Percentiles rank a stretch among this genome's conserved stretches.
Evolutionary conservation across 2,329 filamentous ascomycete genomes (phyloP).

Genomic region (Capronia coronata): DNA sequence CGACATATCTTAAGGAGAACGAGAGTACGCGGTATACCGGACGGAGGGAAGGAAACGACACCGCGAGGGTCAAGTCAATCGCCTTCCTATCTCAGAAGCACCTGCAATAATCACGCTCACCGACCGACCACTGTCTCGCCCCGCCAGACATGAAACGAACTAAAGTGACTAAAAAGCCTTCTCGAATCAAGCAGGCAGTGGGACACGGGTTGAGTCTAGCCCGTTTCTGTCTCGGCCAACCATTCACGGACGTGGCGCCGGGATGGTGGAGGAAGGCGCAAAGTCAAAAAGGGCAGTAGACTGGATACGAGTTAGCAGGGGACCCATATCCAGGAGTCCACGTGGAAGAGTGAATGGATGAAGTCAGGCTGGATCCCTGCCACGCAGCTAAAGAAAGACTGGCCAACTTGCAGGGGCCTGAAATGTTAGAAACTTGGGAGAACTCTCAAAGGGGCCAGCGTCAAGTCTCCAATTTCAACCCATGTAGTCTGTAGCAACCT

Average conservation of each 20-base stretch:
- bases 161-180: not conserved
- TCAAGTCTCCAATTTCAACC: not conserved
- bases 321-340: conserved; percentile 11
- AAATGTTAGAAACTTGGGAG: too few relatives aligned
- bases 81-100: too few relatives aligned
- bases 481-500: not conserved
- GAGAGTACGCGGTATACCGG: too few relatives aligned
- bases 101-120: too few relatives aligned
- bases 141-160: conserved; percentile 11
- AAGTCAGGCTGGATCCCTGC: not conserved
- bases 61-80: too few relatives aligned
- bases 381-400: too few relatives aligned
- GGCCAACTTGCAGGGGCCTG: too few relatives aligned
- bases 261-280: not conserved
- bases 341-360: conserved; percentile 10
- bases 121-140: not conserved
- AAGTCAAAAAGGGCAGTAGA: not conserved
- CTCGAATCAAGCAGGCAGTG: conserved; percentile 1
- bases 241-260: not conserved
- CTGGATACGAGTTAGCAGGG: not conserved
- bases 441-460: too few relatives aligned
- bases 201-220: not conserved
- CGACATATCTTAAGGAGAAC: too few relatives aligned
- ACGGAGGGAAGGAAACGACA: too few relatives aligned
- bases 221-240: not conserved